These are phyloP conservation scores for Hypoxylon sp. DNA, from an alignment of 2,329 filamentous ascomycete species.

Conservation along the genomic window DNA sequence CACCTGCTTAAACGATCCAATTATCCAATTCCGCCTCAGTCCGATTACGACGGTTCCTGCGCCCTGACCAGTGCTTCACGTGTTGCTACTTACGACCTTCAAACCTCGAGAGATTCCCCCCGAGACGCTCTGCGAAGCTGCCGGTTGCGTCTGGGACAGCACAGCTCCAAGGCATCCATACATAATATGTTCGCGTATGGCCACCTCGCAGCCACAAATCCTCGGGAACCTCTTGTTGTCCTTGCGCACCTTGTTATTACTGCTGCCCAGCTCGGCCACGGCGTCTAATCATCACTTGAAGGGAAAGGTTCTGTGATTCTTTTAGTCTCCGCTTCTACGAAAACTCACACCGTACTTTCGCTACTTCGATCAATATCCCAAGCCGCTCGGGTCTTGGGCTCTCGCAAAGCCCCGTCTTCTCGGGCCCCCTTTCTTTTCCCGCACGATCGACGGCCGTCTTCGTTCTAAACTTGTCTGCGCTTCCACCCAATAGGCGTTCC, in stretches of 20 bases:
- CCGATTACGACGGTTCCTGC: conserved; percentile 22
- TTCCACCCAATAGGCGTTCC: conserved; percentile 1
- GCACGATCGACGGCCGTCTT: conserved; percentile 10
- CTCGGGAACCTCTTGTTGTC: conserved; percentile 25
- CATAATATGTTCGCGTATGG: conserved; percentile 41
- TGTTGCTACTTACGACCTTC: conserved; percentile 14
- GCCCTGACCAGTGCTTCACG: conserved; percentile 30
- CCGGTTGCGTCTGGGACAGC: conserved; percentile 25
- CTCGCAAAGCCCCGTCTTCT: conserved; percentile 6
- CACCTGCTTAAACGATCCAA: conserved; percentile 27
- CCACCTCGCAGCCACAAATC: conserved; percentile 32
- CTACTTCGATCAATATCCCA: conserved; percentile 6
- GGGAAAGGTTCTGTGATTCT: conserved; percentile 12
- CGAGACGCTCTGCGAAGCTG: conserved; percentile 7
- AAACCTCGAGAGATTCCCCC: conserved; percentile 7
- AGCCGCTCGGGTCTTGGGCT: conserved; percentile 2
- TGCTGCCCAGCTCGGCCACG: neutral
- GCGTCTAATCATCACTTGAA: conserved; percentile 30
- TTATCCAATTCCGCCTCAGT: conserved; percentile 26
- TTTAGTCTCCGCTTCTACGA: conserved; percentile 10
- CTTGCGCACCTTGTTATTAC: conserved; percentile 24
- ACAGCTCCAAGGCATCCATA: conserved; percentile 21
- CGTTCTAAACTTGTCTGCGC: conserved; percentile 17
- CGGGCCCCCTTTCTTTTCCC: conserved; percentile 8
- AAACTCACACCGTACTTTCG: conserved; percentile 2